Evolutionary conservation across 169 alveolate species (phyloP).

Genomic region (Miamiensis avidus): DNA sequence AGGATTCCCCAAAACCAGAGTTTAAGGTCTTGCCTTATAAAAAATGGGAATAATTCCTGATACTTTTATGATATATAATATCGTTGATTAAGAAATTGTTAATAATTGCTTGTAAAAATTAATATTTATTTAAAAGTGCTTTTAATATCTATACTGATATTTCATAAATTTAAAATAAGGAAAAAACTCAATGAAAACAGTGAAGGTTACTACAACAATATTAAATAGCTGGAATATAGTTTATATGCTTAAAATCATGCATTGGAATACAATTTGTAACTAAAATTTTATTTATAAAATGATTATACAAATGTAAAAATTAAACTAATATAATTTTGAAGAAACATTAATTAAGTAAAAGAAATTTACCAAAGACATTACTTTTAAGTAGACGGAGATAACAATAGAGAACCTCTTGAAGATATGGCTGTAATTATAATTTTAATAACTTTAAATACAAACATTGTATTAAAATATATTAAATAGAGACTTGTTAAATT

Average conservation of each 20-base stretch:
- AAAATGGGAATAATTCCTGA: slow-evolving; percentile 85
- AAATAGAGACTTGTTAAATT: slow-evolving; percentile 40
- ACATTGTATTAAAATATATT: background rate
- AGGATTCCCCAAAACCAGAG: slow-evolving; percentile 91
- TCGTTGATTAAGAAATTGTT: slow-evolving; percentile 52
- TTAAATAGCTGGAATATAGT: background rate
- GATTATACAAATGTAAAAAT: slow-evolving; percentile 6
- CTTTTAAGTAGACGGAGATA: slow-evolving; percentile 63
- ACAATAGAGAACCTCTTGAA: slow-evolving; percentile 53
- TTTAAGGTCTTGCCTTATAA: slow-evolving; percentile 83
- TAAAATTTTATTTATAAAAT: background rate
- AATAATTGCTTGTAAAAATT: slow-evolving; percentile 27
- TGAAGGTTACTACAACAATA: slow-evolving; percentile 17
- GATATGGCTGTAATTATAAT: slow-evolving; percentile 58
- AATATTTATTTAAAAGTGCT: background rate
- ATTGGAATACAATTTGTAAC: slow-evolving; percentile 48
- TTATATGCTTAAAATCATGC: background rate
- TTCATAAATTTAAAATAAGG: background rate
- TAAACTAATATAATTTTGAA: background rate
- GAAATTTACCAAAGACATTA: slow-evolving; percentile 56
- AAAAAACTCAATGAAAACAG: background rate
- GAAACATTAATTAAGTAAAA: slow-evolving; percentile 69
- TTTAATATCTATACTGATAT: background rate
- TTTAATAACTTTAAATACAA: background rate
- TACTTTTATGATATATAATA: slow-evolving; percentile 69